Percentiles rank a stretch among this genome's conserved stretches.
These are phyloP conservation scores for Aspergillus hortae DNA, from an alignment of 2,329 filamentous ascomycete species.

Conservation along the genomic window DNA sequence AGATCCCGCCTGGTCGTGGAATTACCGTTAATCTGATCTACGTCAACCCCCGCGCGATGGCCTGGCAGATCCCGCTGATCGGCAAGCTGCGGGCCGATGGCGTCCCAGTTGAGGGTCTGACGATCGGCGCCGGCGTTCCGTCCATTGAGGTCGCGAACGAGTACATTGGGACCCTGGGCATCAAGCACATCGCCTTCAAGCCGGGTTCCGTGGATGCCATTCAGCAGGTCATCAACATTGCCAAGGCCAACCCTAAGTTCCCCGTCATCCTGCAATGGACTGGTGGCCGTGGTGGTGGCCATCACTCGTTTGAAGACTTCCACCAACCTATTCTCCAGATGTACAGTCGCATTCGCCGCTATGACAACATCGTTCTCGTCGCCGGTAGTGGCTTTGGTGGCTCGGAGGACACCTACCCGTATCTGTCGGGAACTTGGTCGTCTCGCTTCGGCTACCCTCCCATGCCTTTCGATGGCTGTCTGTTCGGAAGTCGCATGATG, in stretches of 20 bases:
- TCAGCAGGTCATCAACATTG: conserved; percentile 85
- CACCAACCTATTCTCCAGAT: conserved; percentile 86
- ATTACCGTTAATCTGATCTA: conserved; percentile 91
- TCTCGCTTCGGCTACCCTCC: conserved; percentile 79
- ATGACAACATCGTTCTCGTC: conserved; percentile 80
- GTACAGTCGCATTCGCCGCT: conserved; percentile 83
- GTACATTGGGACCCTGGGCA: conserved; percentile 85
- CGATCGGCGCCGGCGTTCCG: conserved; percentile 87
- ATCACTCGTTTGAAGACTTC: conserved; percentile 93
- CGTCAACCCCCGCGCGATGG: conserved; percentile 83
- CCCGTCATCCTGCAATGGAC: conserved; percentile 91
- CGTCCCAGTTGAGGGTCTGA: conserved; percentile 85
- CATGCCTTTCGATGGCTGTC: conserved; percentile 88
- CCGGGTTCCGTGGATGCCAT: conserved; percentile 85
- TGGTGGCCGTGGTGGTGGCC: conserved; percentile 84
- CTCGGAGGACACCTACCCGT: conserved; percentile 85
- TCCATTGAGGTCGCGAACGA: conserved; percentile 90
- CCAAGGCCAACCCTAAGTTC: conserved; percentile 84
- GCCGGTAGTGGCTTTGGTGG: conserved; percentile 89
- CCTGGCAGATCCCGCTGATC: conserved; percentile 85
- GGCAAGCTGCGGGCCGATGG: conserved; percentile 77
- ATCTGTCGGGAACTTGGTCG: conserved; percentile 86
- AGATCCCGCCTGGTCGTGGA: conserved; percentile 79
- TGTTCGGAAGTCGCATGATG: conserved; percentile 93
- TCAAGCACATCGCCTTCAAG: conserved; percentile 93